Evolutionary conservation across 768 basidiomycete genomes (phyloP), one percentile per base, ranked within the genome.

Genomic region (Tricholomella constricta): DNA sequence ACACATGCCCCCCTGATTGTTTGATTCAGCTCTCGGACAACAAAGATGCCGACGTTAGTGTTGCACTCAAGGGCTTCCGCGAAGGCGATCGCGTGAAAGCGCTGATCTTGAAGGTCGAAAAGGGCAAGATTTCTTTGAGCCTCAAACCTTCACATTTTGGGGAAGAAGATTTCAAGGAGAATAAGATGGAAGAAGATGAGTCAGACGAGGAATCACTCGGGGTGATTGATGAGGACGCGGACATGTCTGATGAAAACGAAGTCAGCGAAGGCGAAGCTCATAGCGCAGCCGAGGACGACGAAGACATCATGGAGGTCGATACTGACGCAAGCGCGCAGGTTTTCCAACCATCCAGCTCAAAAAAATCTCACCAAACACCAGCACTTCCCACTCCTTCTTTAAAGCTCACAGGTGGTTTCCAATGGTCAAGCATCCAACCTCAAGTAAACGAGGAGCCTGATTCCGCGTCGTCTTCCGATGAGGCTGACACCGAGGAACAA

Each of bases 21-120:
- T 50, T 51, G 17, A 19, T 29, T 22, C 57, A 97, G 94, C 78
- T 98, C 37, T 90, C 94, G 7, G 96, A 98, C 64, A 92, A 91
- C 66, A 78, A 84, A 56, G 82, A 88, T 26, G 89, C 89, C 4
- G 91, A 95, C 67, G 84, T 91, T 19, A 70, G 78, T 23, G 70
- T 88, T 34, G 94, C 93, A 8, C 78, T 97, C 34, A 84, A 80
- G 41, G 85, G 82, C 32, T 96, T 98, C 78, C 81, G 86, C 26
- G 87, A 88, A 67, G 94, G 93, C 5, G 94, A 98, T 69, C 79
- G 77, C 34, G 90, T 98, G 55, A 91, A 88, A 67, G 91, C 89
- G 1, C 68, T 86, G 44, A 79, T 99, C 37, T 68, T 88, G 32
- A 80, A 80, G 8, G 77, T 95, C 48, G 87, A 94, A 57, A 77